phyloP scores from a whole-genome alignment of 2,329 filamentous ascomycete genomes.

The Cercospora beticola region DNA sequence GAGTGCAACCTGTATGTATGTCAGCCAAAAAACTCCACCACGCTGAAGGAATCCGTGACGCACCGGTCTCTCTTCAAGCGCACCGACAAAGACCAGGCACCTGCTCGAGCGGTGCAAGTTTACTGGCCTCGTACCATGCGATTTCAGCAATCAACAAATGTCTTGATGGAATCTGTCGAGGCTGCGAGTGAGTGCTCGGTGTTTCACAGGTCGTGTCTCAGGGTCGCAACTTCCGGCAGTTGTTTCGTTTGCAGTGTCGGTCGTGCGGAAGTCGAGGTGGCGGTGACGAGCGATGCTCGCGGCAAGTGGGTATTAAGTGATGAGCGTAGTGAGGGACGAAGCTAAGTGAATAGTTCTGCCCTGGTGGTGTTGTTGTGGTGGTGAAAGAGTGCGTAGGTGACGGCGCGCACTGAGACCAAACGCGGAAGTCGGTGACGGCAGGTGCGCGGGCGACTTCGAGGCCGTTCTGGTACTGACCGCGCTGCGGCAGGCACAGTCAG shows the following conservation, averaged over 20 bases:
- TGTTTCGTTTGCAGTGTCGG: not conserved
- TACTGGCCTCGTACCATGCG: slow-evolving; percentile 28
- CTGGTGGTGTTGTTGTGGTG: slow-evolving; percentile 14
- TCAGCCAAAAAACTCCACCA: slow-evolving; percentile 9
- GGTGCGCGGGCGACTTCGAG: not conserved
- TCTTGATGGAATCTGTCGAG: slow-evolving; percentile 9
- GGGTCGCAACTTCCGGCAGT: not conserved
- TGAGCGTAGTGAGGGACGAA: slow-evolving; percentile 23
- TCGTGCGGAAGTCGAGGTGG: not conserved
- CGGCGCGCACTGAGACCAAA: slow-evolving; percentile 8
- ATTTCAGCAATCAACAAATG: slow-evolving; percentile 18
- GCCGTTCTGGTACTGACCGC: not conserved
- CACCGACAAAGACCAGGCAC: slow-evolving; percentile 32
- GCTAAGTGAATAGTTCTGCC: slow-evolving; percentile 40
- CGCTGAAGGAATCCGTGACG: slow-evolving; percentile 1
- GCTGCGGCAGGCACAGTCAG: not conserved
- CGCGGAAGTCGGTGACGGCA: slow-evolving; percentile 10
- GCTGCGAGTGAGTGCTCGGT: slow-evolving; percentile 12
- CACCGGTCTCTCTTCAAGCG: slow-evolving; percentile 27
- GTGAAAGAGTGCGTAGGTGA: slow-evolving; percentile 19
- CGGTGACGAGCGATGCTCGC: not conserved
- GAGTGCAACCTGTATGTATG: slow-evolving; percentile 35
- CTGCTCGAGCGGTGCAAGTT: slow-evolving; percentile 25
- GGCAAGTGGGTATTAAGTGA: slow-evolving; percentile 1
- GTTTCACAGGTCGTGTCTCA: slow-evolving; percentile 11